Percentiles rank a stretch among this genome's conserved stretches.
phyloP scores from a whole-genome alignment of 345 rosid species.

The Pugionium dolabratum region DNA sequence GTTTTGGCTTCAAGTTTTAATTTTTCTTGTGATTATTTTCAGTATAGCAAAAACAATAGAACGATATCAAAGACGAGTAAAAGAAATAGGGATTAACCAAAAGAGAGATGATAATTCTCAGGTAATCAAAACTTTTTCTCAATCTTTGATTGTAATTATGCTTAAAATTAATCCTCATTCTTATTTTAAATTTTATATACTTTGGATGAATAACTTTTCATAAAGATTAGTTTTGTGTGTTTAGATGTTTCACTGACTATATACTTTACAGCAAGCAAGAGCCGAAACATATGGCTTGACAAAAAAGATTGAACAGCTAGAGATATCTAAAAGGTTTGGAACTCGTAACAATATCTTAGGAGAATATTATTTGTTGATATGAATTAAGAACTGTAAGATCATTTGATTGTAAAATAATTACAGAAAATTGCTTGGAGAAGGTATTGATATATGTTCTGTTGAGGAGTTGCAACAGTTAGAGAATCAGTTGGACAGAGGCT shows the following conservation, averaged over 20 bases:
- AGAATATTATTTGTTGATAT: neutral
- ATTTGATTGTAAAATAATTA: constrained; percentile 4
- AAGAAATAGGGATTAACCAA: constrained; percentile 46
- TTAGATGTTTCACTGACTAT: neutral
- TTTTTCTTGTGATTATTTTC: constrained; percentile 19
- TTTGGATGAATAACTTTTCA: neutral
- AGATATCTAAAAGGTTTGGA: constrained; percentile 59
- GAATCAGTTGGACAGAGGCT: constrained; percentile 73
- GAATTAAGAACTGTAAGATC: neutral
- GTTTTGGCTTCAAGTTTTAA: neutral
- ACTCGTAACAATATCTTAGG: neutral
- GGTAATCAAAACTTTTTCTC: constrained; percentile 41
- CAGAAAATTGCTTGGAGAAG: constrained; percentile 76
- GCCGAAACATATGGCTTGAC: constrained; percentile 46
- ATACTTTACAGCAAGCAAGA: constrained; percentile 47
- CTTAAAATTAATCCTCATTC: neutral
- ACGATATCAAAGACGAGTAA: constrained; percentile 60
- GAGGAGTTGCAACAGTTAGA: constrained; percentile 74
- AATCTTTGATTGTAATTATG: constrained; percentile 2
- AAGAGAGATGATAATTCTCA: constrained; percentile 42
- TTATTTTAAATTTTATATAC: neutral
- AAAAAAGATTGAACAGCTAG: constrained; percentile 67
- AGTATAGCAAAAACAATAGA: constrained; percentile 71
- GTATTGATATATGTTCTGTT: constrained; percentile 55
- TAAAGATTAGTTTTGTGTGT: neutral